Base-by-base conservation (phyloP, 306 rosid species). In the Oemleria cerasiformis region DNA sequence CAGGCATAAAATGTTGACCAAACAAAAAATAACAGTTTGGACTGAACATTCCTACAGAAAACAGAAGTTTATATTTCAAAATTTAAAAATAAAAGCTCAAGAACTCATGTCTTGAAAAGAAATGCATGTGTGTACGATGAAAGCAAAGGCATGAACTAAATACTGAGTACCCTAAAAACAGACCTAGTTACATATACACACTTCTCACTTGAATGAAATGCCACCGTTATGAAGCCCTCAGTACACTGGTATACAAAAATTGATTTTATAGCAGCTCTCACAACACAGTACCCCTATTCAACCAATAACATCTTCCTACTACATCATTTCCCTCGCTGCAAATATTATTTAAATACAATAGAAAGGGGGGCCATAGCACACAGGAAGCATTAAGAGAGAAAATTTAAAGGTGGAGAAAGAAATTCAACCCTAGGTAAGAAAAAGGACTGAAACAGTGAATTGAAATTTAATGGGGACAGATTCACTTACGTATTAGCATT, bases 401-500 rank as follows among this genome's bases (percentile, higher is more conserved):
- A 5, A 58, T 58, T 34, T 25, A 58, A 58, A 34, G 42, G 63
- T 25, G 7, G 30, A 55, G 57, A 53, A 58, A 34, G 1, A 58
- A 12, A 58, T 17, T 48, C 30, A 6, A 63, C 30, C 45, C 47
- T 61, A 36, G 20, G 12, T 67, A 34, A 16, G 42, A 67, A 50
- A 16, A 49, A 20, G 63, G 63, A 40, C 17, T 62, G 39, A 60
- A 39, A 49, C 13, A 68, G 73, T 63, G 73, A 64, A 67, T 30
- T 38, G 56, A 79, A 75, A 30, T 75, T 23, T 56, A 66, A 53
- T 21, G 30, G 67, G 65, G 41, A 71, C 64, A 57, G 61, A 78
- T 61, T 53, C 72, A 77, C 83, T 79, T 89, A 91, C 98, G n/a
- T 73, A 11, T 78, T 75, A 63, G 34, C 80, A 77, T 85, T 64